A percentile compares a stretch with the other conserved stretches of the same genome.
Evolutionary conservation across 2,329 filamentous ascomycete genomes (phyloP).

Genomic region (Diplocarpon mali): DNA sequence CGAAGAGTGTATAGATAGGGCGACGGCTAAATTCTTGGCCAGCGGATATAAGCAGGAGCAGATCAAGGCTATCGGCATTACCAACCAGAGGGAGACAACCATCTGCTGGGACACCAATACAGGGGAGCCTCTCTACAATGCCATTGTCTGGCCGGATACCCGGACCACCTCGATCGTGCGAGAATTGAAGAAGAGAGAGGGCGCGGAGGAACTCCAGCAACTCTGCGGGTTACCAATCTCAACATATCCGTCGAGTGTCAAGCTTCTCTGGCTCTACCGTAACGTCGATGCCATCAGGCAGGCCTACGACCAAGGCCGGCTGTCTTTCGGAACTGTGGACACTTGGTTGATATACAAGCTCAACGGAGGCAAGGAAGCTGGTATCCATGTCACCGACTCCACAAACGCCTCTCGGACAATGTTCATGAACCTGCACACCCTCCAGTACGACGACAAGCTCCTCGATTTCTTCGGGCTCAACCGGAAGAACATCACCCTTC

Average conservation of each 20-base stretch:
- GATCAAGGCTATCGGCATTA: slow-evolving; percentile 64
- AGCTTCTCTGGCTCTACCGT: slow-evolving; percentile 66
- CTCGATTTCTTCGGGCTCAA: slow-evolving; percentile 68
- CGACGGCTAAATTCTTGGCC: slow-evolving; percentile 55
- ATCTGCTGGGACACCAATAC: slow-evolving; percentile 70
- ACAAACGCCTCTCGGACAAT: slow-evolving; percentile 79
- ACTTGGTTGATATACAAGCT: slow-evolving; percentile 73
- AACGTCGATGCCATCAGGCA: slow-evolving; percentile 55
- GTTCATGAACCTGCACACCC: slow-evolving; percentile 73
- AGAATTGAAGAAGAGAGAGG: slow-evolving; percentile 55
- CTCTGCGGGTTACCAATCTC: slow-evolving; percentile 70
- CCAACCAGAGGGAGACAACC: slow-evolving; percentile 75
- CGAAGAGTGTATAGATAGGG: slow-evolving; percentile 64
- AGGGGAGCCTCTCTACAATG: slow-evolving; percentile 67
- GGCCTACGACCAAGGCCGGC: slow-evolving; percentile 58
- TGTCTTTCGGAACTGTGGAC: slow-evolving; percentile 74
- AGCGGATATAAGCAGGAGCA: slow-evolving; percentile 55
- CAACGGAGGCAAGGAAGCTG: slow-evolving; percentile 55
- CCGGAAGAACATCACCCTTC: slow-evolving; percentile 55
- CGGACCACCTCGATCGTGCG: slow-evolving; percentile 60
- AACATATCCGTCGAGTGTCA: slow-evolving; percentile 71
- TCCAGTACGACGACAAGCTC: slow-evolving; percentile 63
- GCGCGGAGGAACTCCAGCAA: slow-evolving; percentile 53
- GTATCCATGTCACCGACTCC: slow-evolving; percentile 64
- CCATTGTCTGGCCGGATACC: slow-evolving; percentile 82